Evolutionary conservation across 2,329 filamentous ascomycete genomes (phyloP).

Genomic region (Sclerotinia nivalis): DNA sequence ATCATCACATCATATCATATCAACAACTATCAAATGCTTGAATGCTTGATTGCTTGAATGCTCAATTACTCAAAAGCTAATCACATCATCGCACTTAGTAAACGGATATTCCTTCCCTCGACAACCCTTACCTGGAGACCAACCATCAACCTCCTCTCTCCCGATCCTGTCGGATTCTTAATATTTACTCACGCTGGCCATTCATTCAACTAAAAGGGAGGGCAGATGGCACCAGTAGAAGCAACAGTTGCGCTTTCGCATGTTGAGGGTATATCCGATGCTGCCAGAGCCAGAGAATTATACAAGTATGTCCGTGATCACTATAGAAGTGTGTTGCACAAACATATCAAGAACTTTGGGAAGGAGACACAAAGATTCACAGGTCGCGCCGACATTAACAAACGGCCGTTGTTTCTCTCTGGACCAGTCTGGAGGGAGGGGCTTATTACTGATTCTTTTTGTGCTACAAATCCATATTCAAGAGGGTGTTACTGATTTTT

Average conservation of each 20-base stretch:
- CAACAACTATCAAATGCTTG: background rate
- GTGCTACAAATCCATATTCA: too few species aligned
- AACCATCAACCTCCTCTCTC: background rate
- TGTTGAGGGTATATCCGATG: constrained; percentile 38
- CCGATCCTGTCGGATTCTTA: background rate
- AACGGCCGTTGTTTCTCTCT: background rate
- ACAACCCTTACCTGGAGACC: background rate
- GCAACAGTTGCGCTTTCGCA: constrained; percentile 35
- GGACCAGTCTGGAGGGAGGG: background rate
- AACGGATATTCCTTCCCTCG: background rate
- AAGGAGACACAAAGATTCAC: background rate
- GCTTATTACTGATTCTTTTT: background rate
- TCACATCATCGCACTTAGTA: background rate
- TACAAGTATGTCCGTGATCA: constrained; percentile 38
- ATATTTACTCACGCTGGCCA: background rate
- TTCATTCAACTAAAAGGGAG: background rate
- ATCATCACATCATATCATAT: background rate
- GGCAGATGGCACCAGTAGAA: constrained; percentile 36
- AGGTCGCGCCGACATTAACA: background rate
- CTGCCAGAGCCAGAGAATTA: constrained; percentile 39
- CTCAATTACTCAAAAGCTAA: background rate
- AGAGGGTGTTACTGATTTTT: constrained; percentile 17
- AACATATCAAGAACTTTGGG: background rate
- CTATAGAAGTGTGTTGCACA: background rate
- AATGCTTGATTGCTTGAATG: too few species aligned